Conservation (phyloP, 1,284 basidiomycete genomes). For the Tylopilus sp. region DNA sequence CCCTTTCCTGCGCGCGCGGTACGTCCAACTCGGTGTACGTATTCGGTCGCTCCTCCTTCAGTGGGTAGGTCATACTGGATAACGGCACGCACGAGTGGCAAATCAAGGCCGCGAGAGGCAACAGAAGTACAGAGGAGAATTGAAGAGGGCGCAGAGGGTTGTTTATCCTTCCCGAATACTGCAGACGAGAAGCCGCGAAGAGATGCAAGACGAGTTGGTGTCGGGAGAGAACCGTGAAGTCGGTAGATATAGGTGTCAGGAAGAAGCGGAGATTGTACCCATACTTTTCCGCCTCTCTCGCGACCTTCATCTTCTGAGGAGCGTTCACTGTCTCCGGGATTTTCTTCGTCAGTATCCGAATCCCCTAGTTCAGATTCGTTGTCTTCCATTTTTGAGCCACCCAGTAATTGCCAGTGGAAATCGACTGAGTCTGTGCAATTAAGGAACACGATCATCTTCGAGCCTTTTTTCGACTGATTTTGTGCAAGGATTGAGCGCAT, state of each 20-base stretch:
- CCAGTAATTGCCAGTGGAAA: slow-evolving; percentile 92
- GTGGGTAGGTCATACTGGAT: slow-evolving; percentile 97
- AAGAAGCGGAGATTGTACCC: slow-evolving; percentile 70
- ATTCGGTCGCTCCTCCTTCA: slow-evolving; percentile 95
- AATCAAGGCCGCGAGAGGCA: slow-evolving; percentile 95
- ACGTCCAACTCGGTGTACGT: slow-evolving; percentile 94
- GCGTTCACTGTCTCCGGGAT: slow-evolving; percentile 31
- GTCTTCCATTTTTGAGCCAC: slow-evolving; percentile 69
- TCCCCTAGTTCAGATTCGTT: slow-evolving; percentile 31
- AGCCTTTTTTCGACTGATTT: slow-evolving; percentile 45
- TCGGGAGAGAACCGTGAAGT: slow-evolving; percentile 91
- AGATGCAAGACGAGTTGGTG: slow-evolving; percentile 77
- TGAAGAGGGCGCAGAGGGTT: slow-evolving; percentile 43
- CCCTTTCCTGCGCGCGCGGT: slow-evolving; percentile 94
- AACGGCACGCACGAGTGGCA: slow-evolving; percentile 92
- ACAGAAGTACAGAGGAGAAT: slow-evolving; percentile 95
- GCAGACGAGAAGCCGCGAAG: slow-evolving; percentile 74
- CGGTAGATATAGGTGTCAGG: slow-evolving; percentile 83
- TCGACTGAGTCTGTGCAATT: slow-evolving; percentile 98
- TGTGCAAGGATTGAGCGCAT: slow-evolving; percentile 72
- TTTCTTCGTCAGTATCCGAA: slow-evolving; percentile 32
- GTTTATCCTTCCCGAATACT: slow-evolving; percentile 37
- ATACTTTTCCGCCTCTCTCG: slow-evolving; percentile 42
- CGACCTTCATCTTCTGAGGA: slow-evolving; percentile 22
- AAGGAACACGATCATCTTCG: slow-evolving; percentile 90